These are phyloP conservation scores for Colletotrichum gloeosporioides DNA, from an alignment of 2,329 filamentous ascomycete genomes.

Conservation along the genomic window DNA sequence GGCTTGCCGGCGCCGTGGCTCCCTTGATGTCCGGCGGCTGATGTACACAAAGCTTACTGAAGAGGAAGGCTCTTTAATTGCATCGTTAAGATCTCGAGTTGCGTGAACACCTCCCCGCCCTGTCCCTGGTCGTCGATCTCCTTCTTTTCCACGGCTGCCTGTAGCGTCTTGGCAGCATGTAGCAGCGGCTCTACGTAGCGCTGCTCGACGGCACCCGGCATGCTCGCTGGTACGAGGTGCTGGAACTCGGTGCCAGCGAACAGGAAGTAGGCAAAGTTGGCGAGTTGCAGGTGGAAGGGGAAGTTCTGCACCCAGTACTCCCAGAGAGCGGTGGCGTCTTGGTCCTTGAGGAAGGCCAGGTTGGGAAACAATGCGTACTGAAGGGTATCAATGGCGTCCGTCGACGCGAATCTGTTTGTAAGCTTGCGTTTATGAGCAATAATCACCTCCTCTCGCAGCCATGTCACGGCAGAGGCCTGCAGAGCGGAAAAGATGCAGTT, in stretches of 20 bases:
- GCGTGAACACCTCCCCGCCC: conserved; percentile 37
- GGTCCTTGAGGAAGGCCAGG: conserved; percentile 50
- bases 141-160: conserved; percentile 34
- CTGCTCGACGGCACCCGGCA: conserved; percentile 63
- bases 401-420: conserved; percentile 49
- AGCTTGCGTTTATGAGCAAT: conserved; percentile 40
- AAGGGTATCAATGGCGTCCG: conserved; percentile 63
- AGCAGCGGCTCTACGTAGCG: conserved; percentile 62
- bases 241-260: conserved; percentile 49
- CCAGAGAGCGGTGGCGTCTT: conserved; percentile 45
- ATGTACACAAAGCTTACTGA: conserved; percentile 32
- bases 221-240: conserved; percentile 58
- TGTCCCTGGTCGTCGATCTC: conserved; percentile 31
- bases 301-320: conserved; percentile 56
- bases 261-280: conserved; percentile 66
- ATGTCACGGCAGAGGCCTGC: conserved; percentile 67
- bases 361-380: conserved; percentile 68
- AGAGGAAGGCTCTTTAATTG: conserved; percentile 46
- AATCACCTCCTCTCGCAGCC: conserved; percentile 68
- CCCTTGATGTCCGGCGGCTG: background rate
- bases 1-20: conserved; percentile 12
- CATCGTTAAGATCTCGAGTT: conserved; percentile 47
- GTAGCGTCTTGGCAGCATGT: conserved; percentile 43
- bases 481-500: conserved; percentile 68
- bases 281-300: conserved; percentile 62